Percentiles rank a stretch among this genome's conserved stretches.
These are phyloP conservation scores for Ophiorrhiza pumila DNA, from an alignment of 257 asterid genomes.

Conservation along the genomic window DNA sequence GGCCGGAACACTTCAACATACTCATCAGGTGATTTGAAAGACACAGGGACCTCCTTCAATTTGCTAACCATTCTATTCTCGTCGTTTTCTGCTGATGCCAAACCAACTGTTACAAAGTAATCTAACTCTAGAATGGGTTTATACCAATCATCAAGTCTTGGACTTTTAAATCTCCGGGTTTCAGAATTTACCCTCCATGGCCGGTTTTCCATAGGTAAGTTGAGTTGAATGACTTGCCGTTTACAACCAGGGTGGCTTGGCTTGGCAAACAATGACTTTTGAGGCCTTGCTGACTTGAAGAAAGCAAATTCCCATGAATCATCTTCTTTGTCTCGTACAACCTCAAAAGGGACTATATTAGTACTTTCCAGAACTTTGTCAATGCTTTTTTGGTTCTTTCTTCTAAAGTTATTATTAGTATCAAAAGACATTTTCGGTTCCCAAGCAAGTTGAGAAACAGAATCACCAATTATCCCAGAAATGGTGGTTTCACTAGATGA, in stretches of 20 bases:
- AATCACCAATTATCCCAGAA: constrained; percentile 22
- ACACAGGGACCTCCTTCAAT: constrained; percentile 82
- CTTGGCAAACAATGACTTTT: constrained; percentile 41
- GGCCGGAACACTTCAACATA: constrained; percentile 89
- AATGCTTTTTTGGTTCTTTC: constrained; percentile 32
- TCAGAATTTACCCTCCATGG: constrained; percentile 49
- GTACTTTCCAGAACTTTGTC: constrained; percentile 32
- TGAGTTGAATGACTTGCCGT: constrained; percentile 84
- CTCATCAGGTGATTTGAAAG: constrained; percentile 74
- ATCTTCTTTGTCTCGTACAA: constrained; percentile 44
- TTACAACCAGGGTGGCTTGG: constrained; percentile 53
- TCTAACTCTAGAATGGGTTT: constrained; percentile 75
- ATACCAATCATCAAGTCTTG: constrained; percentile 90
- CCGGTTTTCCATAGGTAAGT: constrained; percentile 52
- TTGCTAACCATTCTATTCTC: constrained; percentile 42
- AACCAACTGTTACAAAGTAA: constrained; percentile 77
- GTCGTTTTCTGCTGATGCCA: constrained; percentile 49
- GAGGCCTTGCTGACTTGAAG: constrained; percentile 62
- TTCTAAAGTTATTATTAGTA: constrained; percentile 23
- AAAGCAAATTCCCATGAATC: constrained; percentile 70
- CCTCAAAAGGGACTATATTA: constrained; percentile 37
- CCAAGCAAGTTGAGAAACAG: constrained; percentile 31
- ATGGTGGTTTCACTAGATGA: constrained; percentile 28
- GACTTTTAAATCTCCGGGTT: constrained; percentile 70
- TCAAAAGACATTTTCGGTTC: constrained; percentile 33